These are phyloP conservation scores for Bipolaris bicolor DNA, from an alignment of 2,329 filamentous ascomycete species.

Conservation along the genomic window DNA sequence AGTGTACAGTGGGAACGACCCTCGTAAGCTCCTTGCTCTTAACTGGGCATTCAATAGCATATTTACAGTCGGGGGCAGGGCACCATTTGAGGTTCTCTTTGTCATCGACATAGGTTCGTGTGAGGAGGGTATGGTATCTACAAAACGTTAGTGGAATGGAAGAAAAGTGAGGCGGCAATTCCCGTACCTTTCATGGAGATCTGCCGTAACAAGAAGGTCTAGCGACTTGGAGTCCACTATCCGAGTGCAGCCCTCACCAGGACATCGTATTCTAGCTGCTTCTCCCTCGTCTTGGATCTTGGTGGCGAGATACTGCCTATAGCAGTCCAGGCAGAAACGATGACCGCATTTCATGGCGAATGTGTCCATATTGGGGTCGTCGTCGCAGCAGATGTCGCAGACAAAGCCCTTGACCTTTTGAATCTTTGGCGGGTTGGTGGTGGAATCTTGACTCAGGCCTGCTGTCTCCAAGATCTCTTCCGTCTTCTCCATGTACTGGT, in stretches of 20 bases:
- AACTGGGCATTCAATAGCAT: constrained; percentile 85
- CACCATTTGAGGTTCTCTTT: constrained; percentile 97
- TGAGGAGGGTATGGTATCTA: constrained; percentile 85
- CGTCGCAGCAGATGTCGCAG: constrained; percentile 97
- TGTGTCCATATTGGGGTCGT: constrained; percentile 74
- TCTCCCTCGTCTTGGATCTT: constrained; percentile 97
- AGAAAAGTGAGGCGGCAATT: not conserved
- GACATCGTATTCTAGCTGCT: constrained; percentile 92
- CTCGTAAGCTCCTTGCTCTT: constrained; percentile 85
- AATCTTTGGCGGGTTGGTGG: constrained; percentile 64
- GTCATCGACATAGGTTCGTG: constrained; percentile 94
- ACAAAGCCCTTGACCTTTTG: constrained; percentile 76
- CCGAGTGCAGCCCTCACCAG: constrained; percentile 82
- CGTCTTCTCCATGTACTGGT: constrained; percentile 92
- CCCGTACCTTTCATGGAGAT: constrained; percentile 61
- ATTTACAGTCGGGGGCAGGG: constrained; percentile 94
- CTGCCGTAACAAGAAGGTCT: constrained; percentile 70
- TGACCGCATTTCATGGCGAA: constrained; percentile 97
- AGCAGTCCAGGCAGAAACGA: constrained; percentile 91
- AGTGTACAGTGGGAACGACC: constrained; percentile 89
- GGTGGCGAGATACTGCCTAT: constrained; percentile 85
- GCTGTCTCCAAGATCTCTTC: constrained; percentile 82
- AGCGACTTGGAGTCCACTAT: constrained; percentile 92
- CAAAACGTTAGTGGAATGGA: constrained; percentile 17
- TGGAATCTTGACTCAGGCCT: constrained; percentile 68